Conservation (phyloP, 306 rosid species). For the Herpetospermum pedunculosum region DNA sequence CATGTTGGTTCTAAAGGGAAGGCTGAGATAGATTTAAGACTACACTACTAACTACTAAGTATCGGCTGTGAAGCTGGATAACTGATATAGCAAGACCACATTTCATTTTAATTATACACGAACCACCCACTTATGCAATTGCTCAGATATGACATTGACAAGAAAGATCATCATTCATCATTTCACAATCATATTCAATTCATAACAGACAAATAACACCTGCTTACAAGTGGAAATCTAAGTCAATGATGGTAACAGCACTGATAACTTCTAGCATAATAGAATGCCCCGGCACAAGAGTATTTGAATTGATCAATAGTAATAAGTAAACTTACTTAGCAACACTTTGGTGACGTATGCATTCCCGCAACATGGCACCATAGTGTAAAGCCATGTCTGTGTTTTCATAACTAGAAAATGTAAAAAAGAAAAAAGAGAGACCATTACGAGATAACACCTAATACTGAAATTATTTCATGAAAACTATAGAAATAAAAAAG, state of each 20-base stretch:
- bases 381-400: constrained; percentile 93
- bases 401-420: constrained; percentile 52
- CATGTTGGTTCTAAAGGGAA: not conserved
- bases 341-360: constrained; percentile 97
- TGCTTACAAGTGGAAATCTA: not conserved
- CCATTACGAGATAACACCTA: not conserved
- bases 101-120: not conserved
- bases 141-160: not conserved
- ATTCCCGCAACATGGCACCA: constrained; percentile 97
- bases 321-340: constrained; percentile 49
- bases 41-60: not conserved
- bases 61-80: not conserved
- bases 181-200: not conserved
- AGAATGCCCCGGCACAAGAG: not conserved
- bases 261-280: not conserved
- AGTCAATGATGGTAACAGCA: not conserved
- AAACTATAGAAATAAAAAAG: not conserved
- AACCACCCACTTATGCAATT: not conserved
- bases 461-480: not conserved
- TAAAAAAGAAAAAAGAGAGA: not conserved
- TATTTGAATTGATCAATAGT: not conserved
- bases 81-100: not conserved
- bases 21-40: not conserved
- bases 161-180: not conserved
- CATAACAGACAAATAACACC: not conserved